Conservation (phyloP, 140 eudicot species). For the Erigeron philadelphicus region DNA sequence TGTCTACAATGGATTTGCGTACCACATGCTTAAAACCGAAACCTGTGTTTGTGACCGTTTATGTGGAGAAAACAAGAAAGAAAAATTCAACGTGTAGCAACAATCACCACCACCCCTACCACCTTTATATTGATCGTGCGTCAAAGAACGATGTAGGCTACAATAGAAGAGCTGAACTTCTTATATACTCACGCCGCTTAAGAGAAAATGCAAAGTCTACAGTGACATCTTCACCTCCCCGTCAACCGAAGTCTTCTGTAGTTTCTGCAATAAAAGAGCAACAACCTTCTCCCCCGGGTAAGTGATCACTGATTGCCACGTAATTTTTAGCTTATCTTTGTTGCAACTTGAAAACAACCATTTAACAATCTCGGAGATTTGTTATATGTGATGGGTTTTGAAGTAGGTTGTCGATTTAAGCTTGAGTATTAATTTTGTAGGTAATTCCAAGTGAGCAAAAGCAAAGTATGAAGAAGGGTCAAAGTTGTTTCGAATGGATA, state of each 20-base stretch:
- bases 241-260: not conserved
- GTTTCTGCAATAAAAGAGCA: conserved; percentile 7
- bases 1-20: conserved; percentile 12
- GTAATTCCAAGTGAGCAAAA: conserved; percentile 18
- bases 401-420: not conserved
- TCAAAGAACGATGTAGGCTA: conserved; percentile 23
- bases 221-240: not conserved
- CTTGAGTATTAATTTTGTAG: conserved; percentile 18
- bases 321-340: not conserved
- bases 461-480: conserved; percentile 25
- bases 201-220: conserved; percentile 32
- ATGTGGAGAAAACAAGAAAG: conserved; percentile 45
- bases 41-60: conserved; percentile 42
- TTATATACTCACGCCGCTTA: conserved; percentile 44
- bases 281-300: conserved; percentile 32
- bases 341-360: not conserved
- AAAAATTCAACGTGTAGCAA: conserved; percentile 2
- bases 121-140: conserved; percentile 21
- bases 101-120: not conserved
- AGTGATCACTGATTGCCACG: not conserved
- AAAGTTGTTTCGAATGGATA: conserved; percentile 38
- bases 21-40: conserved; percentile 23
- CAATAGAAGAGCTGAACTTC: conserved; percentile 49
- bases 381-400: not conserved
- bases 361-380: not conserved